phyloP scores from a whole-genome alignment of 1,139 yeast species.

The Saccharomyces uvarum region DNA sequence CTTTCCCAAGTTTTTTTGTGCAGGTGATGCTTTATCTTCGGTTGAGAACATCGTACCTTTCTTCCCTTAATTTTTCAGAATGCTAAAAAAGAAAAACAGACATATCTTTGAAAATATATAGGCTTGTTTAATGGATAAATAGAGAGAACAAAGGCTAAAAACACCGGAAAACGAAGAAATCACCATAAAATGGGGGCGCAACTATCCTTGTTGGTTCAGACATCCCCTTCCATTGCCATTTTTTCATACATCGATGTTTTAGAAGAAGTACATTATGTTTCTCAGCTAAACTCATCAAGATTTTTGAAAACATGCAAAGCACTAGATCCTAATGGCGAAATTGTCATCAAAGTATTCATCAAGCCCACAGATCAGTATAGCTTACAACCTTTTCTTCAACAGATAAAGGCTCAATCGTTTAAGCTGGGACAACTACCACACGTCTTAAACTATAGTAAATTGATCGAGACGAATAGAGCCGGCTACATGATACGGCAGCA shows the following conservation, averaged over 20 bases:
- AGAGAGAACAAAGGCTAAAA: neutral
- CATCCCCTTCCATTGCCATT: slow-evolving; percentile 85
- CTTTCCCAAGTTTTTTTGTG: neutral
- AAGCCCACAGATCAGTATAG: slow-evolving; percentile 53
- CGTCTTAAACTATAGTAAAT: slow-evolving; percentile 60
- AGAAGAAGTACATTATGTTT: slow-evolving; percentile 63
- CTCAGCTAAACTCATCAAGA: slow-evolving; percentile 65
- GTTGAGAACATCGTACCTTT: neutral
- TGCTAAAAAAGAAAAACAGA: slow-evolving; percentile 5
- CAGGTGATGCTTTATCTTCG: neutral
- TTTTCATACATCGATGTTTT: slow-evolving; percentile 83
- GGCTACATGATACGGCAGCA: slow-evolving; percentile 83
- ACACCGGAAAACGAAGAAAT: neutral
- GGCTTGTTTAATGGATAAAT: neutral
- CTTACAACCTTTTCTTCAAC: slow-evolving; percentile 17
- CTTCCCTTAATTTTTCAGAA: neutral
- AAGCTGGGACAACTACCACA: slow-evolving; percentile 47
- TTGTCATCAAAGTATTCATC: slow-evolving; percentile 72
- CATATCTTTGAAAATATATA: neutral
- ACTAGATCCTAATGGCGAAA: slow-evolving; percentile 55
- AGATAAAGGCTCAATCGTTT: slow-evolving; percentile 29
- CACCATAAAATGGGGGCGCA: slow-evolving; percentile 65
- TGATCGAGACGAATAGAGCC: slow-evolving; percentile 86
- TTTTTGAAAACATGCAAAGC: slow-evolving; percentile 84
- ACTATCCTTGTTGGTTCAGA: slow-evolving; percentile 76